Evolutionary conservation across 805 yeast species (phyloP).

Genomic region (Kluyveromyces starmeri): DNA sequence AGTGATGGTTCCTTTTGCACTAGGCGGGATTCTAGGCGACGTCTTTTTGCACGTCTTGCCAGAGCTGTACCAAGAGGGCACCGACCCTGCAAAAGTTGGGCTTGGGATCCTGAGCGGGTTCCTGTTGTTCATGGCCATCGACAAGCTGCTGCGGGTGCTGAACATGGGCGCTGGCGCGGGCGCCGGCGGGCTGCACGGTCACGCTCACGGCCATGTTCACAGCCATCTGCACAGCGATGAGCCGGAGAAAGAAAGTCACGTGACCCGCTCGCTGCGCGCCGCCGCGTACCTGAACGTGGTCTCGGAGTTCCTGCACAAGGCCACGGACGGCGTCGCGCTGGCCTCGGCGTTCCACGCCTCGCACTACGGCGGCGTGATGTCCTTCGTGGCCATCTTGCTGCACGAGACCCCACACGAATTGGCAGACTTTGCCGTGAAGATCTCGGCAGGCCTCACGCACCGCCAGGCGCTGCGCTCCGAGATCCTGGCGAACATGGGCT

Average conservation of each 20-base stretch:
- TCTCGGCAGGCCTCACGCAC: slow-evolving; percentile 55
- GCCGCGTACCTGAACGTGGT: slow-evolving; percentile 59
- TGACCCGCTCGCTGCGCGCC: slow-evolving; percentile 22
- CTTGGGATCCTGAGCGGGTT: slow-evolving; percentile 54
- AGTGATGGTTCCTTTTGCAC: slow-evolving; percentile 58
- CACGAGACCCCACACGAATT: slow-evolving; percentile 80
- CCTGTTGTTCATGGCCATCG: slow-evolving; percentile 49
- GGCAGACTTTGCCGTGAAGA: slow-evolving; percentile 69
- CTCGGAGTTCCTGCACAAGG: slow-evolving; percentile 65
- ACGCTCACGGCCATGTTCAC: slow-evolving; percentile 2
- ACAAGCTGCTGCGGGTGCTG: slow-evolving; percentile 48
- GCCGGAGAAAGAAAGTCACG: slow-evolving; percentile 29
- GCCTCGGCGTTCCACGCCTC: slow-evolving; percentile 61
- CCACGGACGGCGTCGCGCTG: slow-evolving; percentile 70
- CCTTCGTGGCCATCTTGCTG: slow-evolving; percentile 60
- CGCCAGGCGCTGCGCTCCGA: slow-evolving; percentile 61
- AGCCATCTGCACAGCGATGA: background rate
- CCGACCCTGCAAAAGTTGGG: slow-evolving; percentile 36
- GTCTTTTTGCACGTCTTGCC: slow-evolving; percentile 66
- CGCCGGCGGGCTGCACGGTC: slow-evolving; percentile 10
- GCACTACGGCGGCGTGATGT: slow-evolving; percentile 53
- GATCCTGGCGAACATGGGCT: slow-evolving; percentile 56
- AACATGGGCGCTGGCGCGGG: slow-evolving; percentile 1
- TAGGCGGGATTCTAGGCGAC: slow-evolving; percentile 71
- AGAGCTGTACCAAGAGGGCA: slow-evolving; percentile 51